Evolutionary conservation across 2,329 filamentous ascomycete species (phyloP).

Genomic region (Neonectria punicea): DNA sequence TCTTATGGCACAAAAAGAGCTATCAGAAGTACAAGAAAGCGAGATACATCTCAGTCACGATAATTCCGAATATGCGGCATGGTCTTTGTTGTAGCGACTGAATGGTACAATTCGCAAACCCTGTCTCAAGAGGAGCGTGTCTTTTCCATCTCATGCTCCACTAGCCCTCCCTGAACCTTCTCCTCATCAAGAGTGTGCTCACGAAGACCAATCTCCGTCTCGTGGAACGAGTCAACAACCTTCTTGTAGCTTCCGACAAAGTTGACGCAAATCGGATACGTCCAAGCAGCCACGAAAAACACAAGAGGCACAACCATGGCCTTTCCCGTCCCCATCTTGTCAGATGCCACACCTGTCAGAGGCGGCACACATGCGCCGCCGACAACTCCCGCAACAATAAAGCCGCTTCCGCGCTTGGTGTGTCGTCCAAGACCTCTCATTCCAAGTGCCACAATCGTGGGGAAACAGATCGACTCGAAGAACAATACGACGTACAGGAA

Average conservation of each 20-base stretch:
- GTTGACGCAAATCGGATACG: constrained; percentile 71
- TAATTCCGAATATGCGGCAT: neutral
- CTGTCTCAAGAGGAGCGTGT: neutral
- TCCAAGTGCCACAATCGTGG: constrained; percentile 81
- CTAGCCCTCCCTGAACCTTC: constrained; percentile 31
- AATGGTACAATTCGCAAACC: neutral
- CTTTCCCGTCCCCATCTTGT: constrained; percentile 67
- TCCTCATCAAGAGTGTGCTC: constrained; percentile 44
- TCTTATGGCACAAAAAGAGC: no score
- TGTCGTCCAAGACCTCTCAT: constrained; percentile 81
- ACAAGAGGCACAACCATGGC: constrained; percentile 74
- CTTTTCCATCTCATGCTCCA: constrained; percentile 28
- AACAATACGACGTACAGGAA: constrained; percentile 79
- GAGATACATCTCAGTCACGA: no score
- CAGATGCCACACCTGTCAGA: constrained; percentile 74
- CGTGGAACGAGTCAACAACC: constrained; percentile 68
- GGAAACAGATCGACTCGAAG: constrained; percentile 85
- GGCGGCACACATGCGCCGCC: constrained; percentile 81
- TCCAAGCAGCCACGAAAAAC: constrained; percentile 67
- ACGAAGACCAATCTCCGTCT: constrained; percentile 55
- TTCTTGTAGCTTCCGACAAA: constrained; percentile 72
- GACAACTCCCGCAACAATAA: constrained; percentile 73
- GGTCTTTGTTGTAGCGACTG: neutral
- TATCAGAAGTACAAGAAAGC: no score
- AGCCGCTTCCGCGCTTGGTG: constrained; percentile 80